These are phyloP conservation scores for Gloeostereum incarnatum DNA, from an alignment of 768 basidiomycete species.

Conservation along the genomic window DNA sequence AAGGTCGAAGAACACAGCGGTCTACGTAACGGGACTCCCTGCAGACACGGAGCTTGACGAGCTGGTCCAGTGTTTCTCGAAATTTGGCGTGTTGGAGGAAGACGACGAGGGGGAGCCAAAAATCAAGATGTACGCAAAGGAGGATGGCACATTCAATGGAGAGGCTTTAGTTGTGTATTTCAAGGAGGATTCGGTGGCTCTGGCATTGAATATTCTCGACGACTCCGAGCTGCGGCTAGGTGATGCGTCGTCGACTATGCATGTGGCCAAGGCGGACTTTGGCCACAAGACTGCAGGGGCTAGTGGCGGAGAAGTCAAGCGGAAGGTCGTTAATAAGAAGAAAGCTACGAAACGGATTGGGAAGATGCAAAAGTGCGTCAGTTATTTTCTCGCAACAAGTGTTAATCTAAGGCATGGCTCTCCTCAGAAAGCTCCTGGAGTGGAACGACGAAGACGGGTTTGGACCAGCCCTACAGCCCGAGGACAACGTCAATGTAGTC, in stretches of 20 bases:
- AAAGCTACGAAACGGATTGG: conserved; percentile 65
- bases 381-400: background rate
- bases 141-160: conserved; percentile 83
- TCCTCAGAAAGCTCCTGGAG: conserved; percentile 73
- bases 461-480: conserved; percentile 56
- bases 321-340: conserved; percentile 70
- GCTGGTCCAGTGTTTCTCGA: conserved; percentile 79
- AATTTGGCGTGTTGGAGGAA: conserved; percentile 88
- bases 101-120: conserved; percentile 88
- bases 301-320: conserved; percentile 33
- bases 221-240: conserved; percentile 88
- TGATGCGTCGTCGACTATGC: conserved; percentile 63
- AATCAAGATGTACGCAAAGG: conserved; percentile 90
- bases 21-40: conserved; percentile 85
- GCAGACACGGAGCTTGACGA: conserved; percentile 65
- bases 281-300: conserved; percentile 46
- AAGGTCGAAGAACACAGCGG: conserved; percentile 86
- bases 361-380: conserved; percentile 77
- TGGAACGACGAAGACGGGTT: conserved; percentile 96
- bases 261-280: conserved; percentile 71
- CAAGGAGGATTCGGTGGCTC: conserved; percentile 88
- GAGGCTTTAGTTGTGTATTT: conserved; percentile 96
- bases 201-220: conserved; percentile 81
- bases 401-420: background rate
- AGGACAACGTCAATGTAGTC: conserved; percentile 32